These are phyloP conservation scores for Glycine latifolia DNA, from an alignment of 306 rosid genomes.

Conservation along the genomic window DNA sequence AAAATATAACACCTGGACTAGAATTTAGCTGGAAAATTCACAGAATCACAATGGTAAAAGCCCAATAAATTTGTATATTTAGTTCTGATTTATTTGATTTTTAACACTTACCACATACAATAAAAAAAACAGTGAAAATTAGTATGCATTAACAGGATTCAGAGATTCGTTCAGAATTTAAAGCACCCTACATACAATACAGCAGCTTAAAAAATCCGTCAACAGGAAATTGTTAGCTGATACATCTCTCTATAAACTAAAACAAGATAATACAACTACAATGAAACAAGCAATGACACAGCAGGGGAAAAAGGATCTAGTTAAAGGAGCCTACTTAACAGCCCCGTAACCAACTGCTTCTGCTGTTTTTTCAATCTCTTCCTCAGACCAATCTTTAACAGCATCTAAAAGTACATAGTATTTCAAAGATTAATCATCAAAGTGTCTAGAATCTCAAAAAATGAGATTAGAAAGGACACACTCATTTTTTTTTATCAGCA, in stretches of 20 bases:
- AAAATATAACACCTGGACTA: not conserved
- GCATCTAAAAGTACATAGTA: constrained; percentile 53
- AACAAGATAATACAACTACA: no score
- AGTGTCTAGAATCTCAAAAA: constrained; percentile 5
- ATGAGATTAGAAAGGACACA: not conserved
- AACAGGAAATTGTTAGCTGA: no score
- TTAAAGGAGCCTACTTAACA: constrained; percentile 71
- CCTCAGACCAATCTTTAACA: constrained; percentile 66
- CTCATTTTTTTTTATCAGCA: no score
- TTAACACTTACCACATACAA: constrained; percentile 5
- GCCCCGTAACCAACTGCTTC: constrained; percentile 90
- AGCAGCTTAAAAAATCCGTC: not conserved
- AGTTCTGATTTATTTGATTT: constrained; percentile 15
- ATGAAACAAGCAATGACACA: not conserved
- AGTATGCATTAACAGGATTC: constrained; percentile 7
- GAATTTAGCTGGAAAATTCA: constrained; percentile 1
- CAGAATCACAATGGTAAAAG: not conserved
- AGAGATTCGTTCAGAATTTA: not conserved
- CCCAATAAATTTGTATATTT: not conserved
- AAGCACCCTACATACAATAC: not conserved
- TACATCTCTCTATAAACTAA: no score
- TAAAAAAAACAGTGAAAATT: constrained; percentile 3
- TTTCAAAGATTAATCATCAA: constrained; percentile 27
- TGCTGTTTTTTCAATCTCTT: constrained; percentile 75
- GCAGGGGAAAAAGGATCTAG: not conserved